These are phyloP conservation scores for Psophocarpus tetragonolobus DNA, from an alignment of 306 rosid species.

Conservation along the genomic window DNA sequence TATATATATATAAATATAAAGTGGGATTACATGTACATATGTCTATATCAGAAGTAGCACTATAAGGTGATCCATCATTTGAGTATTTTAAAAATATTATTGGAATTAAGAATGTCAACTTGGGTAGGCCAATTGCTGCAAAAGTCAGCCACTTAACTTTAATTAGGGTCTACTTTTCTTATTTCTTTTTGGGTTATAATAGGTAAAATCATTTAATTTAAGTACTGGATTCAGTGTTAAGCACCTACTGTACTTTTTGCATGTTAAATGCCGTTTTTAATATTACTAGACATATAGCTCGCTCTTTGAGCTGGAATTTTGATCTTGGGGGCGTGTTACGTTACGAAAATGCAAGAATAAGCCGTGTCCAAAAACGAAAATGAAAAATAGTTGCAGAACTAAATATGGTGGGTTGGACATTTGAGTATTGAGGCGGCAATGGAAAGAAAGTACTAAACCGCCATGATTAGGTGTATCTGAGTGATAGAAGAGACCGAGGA, in stretches of 20 bases:
- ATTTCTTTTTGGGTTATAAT: background rate
- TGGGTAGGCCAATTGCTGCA: slow-evolving; percentile 25
- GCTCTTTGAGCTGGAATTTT: slow-evolving; percentile 9
- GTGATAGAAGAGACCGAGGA: slow-evolving; percentile 16
- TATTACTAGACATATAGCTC: slow-evolving; percentile 12
- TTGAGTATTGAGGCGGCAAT: background rate
- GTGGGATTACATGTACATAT: background rate
- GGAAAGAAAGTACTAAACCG: slow-evolving; percentile 6
- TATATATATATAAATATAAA: too few relatives aligned
- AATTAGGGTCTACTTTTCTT: background rate
- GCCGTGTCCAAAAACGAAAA: background rate
- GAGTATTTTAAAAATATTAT: background rate
- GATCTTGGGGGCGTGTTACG: slow-evolving; percentile 1
- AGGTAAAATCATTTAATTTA: background rate
- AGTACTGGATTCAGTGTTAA: slow-evolving; percentile 1
- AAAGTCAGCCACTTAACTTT: slow-evolving; percentile 31
- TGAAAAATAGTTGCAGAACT: background rate
- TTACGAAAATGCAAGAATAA: background rate
- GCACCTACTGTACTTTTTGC: background rate
- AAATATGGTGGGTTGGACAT: too few relatives aligned
- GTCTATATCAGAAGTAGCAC: background rate
- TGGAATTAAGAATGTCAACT: slow-evolving; percentile 27
- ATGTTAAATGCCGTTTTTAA: slow-evolving; percentile 10
- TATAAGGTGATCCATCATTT: slow-evolving; percentile 5
- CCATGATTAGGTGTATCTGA: background rate